Evolutionary conservation across 108 stramenopile genomes (phyloP), one percentile per base, ranked within the genome.

Genomic region (Schizochytrium sp.): DNA sequence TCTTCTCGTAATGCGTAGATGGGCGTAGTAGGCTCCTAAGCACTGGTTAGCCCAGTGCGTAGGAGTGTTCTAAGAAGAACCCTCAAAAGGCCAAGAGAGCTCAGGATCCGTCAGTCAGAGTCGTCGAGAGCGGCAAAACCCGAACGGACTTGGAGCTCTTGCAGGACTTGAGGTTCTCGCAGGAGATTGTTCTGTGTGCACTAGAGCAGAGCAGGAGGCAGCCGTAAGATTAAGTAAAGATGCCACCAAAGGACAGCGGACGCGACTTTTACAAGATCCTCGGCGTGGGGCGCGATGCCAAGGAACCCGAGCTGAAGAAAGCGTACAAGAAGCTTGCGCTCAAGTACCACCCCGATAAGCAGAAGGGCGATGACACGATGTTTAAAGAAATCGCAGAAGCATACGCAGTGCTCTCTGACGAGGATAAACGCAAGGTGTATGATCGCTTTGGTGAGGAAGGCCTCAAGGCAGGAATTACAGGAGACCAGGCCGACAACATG

Each of bases 371-470:
- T 47, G 89, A 89, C 0, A 88, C 89, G 12, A 87, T 60, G 76
- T 98, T 98, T 92, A 97, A 97, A 95, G 96, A 97, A 95, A 96
- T 98, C n/a, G 94, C 96, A 72, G 97, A 97, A 91, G 98, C 98
- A 58, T 97, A 97, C 93, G 96, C 97, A 91, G 94, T 97, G 40
- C 92, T 98, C n/a, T 96, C 96, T 3, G 96, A 98, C 87, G 94
- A 94, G 49, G 93, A 91, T 12, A 96, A 96, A 56, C 92, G 95
- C 88, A 95, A 96, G 88, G 96, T 97, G 76, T 99, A 95, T 89
- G 98, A 98, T 93, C 96, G 98, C 91, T 97, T 96, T 91, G 99
- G 99, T 61, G 98, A 98, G 88, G 93, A 94, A 7, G 94, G 92
- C 13, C 89, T 94, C 28, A 91, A 93, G 73, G 88, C 73, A 19